Conservation (phyloP, 1,284 basidiomycete species). For the Malassezia psittaci region DNA sequence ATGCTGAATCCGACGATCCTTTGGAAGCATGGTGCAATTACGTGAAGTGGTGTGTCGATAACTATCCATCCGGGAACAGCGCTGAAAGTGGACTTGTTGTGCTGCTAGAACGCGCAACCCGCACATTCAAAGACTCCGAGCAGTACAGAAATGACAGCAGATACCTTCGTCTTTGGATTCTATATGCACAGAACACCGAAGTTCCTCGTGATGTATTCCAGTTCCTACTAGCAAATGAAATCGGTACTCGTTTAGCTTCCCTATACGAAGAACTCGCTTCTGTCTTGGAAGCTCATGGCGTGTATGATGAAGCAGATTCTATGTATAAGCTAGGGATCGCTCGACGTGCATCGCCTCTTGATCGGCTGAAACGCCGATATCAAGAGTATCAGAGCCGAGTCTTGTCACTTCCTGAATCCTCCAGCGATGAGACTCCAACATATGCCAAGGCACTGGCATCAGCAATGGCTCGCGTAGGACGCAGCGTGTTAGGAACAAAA, state of each 20-base stretch:
- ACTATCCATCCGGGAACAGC: conserved; percentile 57
- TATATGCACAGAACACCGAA: conserved; percentile 53
- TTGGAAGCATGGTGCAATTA: conserved; percentile 50
- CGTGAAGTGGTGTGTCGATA: conserved; percentile 60
- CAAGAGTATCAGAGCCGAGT: conserved; percentile 64
- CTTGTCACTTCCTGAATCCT: conserved; percentile 14
- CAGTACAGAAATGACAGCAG: conserved; percentile 74
- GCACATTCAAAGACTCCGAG: conserved; percentile 66
- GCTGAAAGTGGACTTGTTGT: conserved; percentile 57
- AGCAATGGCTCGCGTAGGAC: conserved; percentile 33
- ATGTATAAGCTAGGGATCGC: conserved; percentile 75
- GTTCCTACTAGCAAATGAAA: conserved; percentile 65
- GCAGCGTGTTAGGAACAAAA: conserved; percentile 39
- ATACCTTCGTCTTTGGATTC: conserved; percentile 77
- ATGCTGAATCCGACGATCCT: conserved; percentile 32
- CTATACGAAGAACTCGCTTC: conserved; percentile 79
- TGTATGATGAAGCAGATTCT: conserved; percentile 58
- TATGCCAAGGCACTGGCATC: conserved; percentile 31
- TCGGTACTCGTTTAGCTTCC: conserved; percentile 65
- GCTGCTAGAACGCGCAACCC: conserved; percentile 63
- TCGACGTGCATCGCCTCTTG: conserved; percentile 67
- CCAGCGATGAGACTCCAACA: conserved; percentile 9
- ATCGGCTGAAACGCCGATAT: conserved; percentile 73
- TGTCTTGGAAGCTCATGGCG: conserved; percentile 61
- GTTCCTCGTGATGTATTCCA: conserved; percentile 46